Conservation (phyloP, 2,329 filamentous ascomycete genomes). For the Neonectria neomacrospora region DNA sequence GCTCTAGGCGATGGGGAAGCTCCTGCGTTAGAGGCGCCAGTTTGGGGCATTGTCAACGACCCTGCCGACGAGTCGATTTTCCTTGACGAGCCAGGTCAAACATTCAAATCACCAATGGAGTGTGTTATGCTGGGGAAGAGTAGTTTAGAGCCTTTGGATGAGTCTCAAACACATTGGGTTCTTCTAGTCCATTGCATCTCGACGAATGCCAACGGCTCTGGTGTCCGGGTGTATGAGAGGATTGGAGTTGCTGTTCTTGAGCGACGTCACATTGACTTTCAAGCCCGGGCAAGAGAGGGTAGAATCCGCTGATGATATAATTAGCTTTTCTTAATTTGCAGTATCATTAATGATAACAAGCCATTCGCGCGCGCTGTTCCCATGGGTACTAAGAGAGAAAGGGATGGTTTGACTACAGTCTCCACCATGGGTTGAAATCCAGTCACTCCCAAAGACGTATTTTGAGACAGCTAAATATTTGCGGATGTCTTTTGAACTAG, state of each 20-base stretch:
- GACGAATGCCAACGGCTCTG: background rate
- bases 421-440: too few species aligned
- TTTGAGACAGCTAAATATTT: too few species aligned
- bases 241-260: slow-evolving; percentile 9
- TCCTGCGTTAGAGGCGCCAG: slow-evolving; percentile 2
- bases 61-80: slow-evolving; percentile 2
- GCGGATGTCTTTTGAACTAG: too few species aligned
- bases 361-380: too few species aligned
- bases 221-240: background rate
- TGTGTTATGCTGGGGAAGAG: slow-evolving; percentile 4
- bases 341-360: too few species aligned
- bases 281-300: background rate
- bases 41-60: slow-evolving; percentile 5
- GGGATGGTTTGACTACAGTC: too few species aligned
- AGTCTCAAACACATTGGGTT: slow-evolving; percentile 7
- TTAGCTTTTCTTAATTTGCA: too few species aligned
- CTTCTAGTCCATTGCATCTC: slow-evolving; percentile 7
- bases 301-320: background rate
- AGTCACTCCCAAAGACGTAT: too few species aligned
- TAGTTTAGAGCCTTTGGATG: background rate
- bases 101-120: background rate
- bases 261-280: slow-evolving; percentile 7
- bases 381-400: too few species aligned
- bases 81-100: background rate
- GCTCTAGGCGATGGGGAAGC: background rate